Conservation (phyloP, 352 stramenopile species). For the Blastocystis sp. region DNA sequence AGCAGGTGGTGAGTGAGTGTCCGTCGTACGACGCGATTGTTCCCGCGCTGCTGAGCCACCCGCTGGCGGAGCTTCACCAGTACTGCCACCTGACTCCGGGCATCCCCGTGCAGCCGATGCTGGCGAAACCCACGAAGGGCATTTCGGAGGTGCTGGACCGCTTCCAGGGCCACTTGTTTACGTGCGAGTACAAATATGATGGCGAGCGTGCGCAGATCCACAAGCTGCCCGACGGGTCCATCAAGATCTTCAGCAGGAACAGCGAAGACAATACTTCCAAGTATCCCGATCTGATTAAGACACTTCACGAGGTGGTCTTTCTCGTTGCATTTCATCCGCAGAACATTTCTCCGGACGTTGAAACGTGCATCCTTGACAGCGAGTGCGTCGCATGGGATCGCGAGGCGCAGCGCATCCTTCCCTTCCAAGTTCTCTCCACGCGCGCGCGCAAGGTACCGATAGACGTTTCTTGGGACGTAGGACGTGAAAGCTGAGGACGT, state of each 20-base stretch:
- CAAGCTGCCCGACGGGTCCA: slow-evolving; percentile 72
- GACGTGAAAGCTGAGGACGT: slow-evolving; percentile 61
- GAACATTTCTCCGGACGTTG: not conserved
- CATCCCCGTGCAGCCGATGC: slow-evolving; percentile 94
- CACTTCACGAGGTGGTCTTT: slow-evolving; percentile 65
- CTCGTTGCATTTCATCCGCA: slow-evolving; percentile 9
- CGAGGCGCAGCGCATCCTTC: slow-evolving; percentile 84
- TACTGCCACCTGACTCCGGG: slow-evolving; percentile 76
- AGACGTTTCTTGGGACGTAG: not conserved
- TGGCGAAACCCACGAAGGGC: slow-evolving; percentile 90
- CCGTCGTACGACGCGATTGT: slow-evolving; percentile 86
- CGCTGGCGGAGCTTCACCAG: slow-evolving; percentile 57
- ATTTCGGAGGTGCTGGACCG: slow-evolving; percentile 89
- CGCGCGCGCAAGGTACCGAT: slow-evolving; percentile 76
- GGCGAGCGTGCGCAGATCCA: slow-evolving; percentile 88
- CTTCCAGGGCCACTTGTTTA: slow-evolving; percentile 85
- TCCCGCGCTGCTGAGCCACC: slow-evolving; percentile 70
- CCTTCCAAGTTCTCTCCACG: slow-evolving; percentile 95
- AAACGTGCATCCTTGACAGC: slow-evolving; percentile 86
- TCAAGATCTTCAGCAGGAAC: slow-evolving; percentile 93
- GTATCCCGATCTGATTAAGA: slow-evolving; percentile 79
- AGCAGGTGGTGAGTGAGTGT: slow-evolving; percentile 90
- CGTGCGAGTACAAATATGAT: slow-evolving; percentile 99
- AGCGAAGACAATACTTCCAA: slow-evolving; percentile 92
- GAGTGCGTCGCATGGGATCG: slow-evolving; percentile 95